Evolutionary conservation across 2,329 filamentous ascomycete genomes (phyloP), one percentile per base, ranked within the genome.

Genomic region (Colletotrichum aenigma): DNA sequence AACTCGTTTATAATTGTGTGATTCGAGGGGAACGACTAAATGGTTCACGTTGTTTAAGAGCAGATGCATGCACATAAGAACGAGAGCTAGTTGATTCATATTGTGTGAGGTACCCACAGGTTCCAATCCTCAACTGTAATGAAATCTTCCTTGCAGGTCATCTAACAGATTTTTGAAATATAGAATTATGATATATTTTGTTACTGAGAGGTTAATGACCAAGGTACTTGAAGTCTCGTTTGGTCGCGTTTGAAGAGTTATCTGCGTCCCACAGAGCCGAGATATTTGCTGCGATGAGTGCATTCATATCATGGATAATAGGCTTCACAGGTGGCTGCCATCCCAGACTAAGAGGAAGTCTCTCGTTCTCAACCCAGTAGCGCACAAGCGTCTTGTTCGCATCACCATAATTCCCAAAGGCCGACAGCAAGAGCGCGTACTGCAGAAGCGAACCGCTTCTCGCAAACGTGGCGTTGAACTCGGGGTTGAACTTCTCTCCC

Each of bases 401-500:
- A 5, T 71, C 21, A n/a, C 32, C 62, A 5, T 67, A 67, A 16
- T 71, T 16, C 7, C 69, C 69, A 30, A 66, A 66, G 2, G 69
- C 69, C 8, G 69, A 71, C 24, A 71, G 6, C 13, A 71, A 6
- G 1, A 71, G 61, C 6, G 58, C 69, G 48, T 71, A 71, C 21
- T 66, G 69, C 7, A 66, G 60, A 5, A 71, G 60, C 15, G 71
- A 64, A 8, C 71, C 43, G 24, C 26, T 61, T 15, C n/a, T 76
- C 73, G 32, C 71, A 70, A 71, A 71, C 1, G 58, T 71, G 8
- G 16, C 60, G 55, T 77, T 76, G 58, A 81, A 81, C 18, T 78
- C 66, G 4, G 80, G 81, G 66, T 82, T 82, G 28, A 74, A 60
- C 18, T 71, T 68, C 34, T 74, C 75, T 9, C 78, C 80, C 10